Evolutionary conservation across 192 early-diverging fungal genomes (phyloP), one percentile per base, ranked within the genome.

Genomic region (Kickxella alabastrina): DNA sequence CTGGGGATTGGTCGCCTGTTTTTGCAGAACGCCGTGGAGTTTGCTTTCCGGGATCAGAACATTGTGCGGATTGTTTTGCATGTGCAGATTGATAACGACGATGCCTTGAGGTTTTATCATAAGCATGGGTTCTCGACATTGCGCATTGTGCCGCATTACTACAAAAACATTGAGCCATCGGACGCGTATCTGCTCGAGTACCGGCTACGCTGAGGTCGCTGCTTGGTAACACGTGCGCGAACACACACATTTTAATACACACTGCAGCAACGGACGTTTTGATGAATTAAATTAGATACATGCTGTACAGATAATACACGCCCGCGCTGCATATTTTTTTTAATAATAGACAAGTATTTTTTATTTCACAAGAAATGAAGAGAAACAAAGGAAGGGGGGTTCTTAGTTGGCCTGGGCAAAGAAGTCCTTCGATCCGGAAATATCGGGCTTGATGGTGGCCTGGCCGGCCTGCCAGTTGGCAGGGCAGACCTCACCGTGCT

Each of bases 401-500:
- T 15, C 1, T 12, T 60, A 65, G 57, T 65, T 72, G 44, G 62
- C 49, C 57, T 59, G 50, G 32, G 64, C 71, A 36, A 92, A 92
- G 80, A 89, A 92, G 35, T 83, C 79, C 74, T 87, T 80, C 48
- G 80, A 79, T 37, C 62, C 54, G 26, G 72, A 54, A 39, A 86
- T 79, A 47, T 83, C 81, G 40, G 86, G 82, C 62, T 89, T 85
- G 71, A 94, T 91, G 43, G 87, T 83, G 41, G 45, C 65, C 31
- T 68, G 67, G 51, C 91, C 93, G 65, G 85, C 83, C 56, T 80
- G 72, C 91, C 92, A 93, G 80, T 84, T 83, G 53, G 83, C 85
- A 37, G 89, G 90, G 82, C 87, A 91, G 44, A 90, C 90, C 67
- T 88, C 83, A 64, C 83, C 83, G 68, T 84, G 71, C 79, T 92